Evolutionary conservation across 768 basidiomycete species (phyloP), one percentile per base, ranked within the genome.

Genomic region (Serendipita sp.): DNA sequence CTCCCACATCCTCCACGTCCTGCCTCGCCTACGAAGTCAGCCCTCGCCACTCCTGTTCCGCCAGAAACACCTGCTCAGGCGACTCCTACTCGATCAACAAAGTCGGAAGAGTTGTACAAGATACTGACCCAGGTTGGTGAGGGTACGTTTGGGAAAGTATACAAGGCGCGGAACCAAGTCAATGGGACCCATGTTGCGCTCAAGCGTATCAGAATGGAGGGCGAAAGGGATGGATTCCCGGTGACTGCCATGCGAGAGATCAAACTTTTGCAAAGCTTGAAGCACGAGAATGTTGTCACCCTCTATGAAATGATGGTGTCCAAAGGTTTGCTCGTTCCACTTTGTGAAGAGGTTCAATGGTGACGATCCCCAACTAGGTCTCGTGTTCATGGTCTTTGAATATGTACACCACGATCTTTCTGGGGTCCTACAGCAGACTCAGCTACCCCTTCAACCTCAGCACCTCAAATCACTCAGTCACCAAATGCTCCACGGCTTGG

Each of bases 361-460:
- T 34, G 51, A 35, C 34, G 38, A 15, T 67, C 2, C 13, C 45
- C 45, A 58, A 16, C 3, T 70, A 97, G 95, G 92, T 66, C 86
- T 88, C 56, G 94, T 96, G 46, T 95, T 91, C 75, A 99, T 99
- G 96, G 95, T 99, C 44, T 92, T 98, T 70, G 94, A 98, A 74
- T 99, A 99, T 74, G 90, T 96, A 90, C 93, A 99, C 70, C 95
- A 98, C 72, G 96, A 99, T 72, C 78, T 99, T 64, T 97, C 94
- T 1, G 96, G 96, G 2, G 80, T 98, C 62, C 79, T 99, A 32
- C 89, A 91, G 2, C 94, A 97, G 75, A 88, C 83, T 0, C 87
- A 91, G 70, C 89, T 97, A 70, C 78, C 72, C 44, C 97, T 99
- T 72, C 80, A 83, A 0, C 81, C 85, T 23, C 91, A 89, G 23